Evolutionary conservation across 2,329 filamentous ascomycete species (phyloP).

Genomic region (Furcasterigmium sp.): DNA sequence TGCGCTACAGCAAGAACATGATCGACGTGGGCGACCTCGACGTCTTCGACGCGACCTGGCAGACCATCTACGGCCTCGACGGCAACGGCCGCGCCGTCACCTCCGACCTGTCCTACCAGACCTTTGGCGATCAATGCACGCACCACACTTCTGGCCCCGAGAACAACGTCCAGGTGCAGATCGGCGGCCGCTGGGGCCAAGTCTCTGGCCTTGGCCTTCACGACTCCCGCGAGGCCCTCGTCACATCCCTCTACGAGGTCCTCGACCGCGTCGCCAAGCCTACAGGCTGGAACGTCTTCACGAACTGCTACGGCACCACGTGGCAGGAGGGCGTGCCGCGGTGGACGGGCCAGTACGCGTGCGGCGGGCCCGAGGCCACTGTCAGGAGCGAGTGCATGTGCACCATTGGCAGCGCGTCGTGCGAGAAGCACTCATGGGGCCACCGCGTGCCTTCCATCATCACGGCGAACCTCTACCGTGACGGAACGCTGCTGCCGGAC

Average conservation of each 20-base stretch:
- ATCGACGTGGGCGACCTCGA: conserved; percentile 12
- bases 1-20: conserved; percentile 12
- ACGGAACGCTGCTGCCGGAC: conserved; percentile 10
- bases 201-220: conserved; percentile 6
- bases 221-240: conserved; percentile 12
- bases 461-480: conserved; percentile 11
- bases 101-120: conserved; percentile 6
- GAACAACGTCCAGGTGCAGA: conserved; percentile 7
- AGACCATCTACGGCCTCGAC: conserved; percentile 9
- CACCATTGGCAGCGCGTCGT: conserved; percentile 5
- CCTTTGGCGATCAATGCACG: conserved; percentile 10
- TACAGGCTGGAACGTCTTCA: conserved; percentile 10
- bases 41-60: conserved; percentile 9
- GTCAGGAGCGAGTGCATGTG: neutral
- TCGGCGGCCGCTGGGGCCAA: conserved; percentile 12
- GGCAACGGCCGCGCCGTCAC: conserved; percentile 11
- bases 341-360: neutral
- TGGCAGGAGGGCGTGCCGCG: conserved; percentile 8
- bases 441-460: conserved; percentile 11
- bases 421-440: conserved; percentile 8
- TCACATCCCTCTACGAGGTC: conserved; percentile 10
- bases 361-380: neutral
- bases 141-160: conserved; percentile 3
- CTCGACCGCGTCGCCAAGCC: conserved; percentile 6
- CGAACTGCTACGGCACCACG: conserved; percentile 8